Evolutionary conservation across 2,329 filamentous ascomycete genomes (phyloP), one percentile per base, ranked within the genome.

Genomic region (Sarocladium oryzae): DNA sequence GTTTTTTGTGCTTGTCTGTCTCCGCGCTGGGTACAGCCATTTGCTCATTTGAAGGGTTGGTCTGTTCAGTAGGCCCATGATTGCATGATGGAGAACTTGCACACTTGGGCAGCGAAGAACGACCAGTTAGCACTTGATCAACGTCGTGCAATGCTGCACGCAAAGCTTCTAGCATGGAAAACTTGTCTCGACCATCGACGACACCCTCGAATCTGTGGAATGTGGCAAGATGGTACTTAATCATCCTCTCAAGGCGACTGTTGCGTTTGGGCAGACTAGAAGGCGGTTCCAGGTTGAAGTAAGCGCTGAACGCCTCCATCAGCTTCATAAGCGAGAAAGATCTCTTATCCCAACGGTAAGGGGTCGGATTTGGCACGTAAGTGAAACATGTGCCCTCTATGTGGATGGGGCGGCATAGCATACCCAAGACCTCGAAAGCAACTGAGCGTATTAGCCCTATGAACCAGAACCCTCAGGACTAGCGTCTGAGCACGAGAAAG

Each of bases 381-480:
- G 76, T 76, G 54, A 76, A 82, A 52, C 66, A 69, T 46, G 68
- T 78, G 41, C 73, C 63, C 5, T 66, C 65, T 20, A 79, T 73
- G 50, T 79, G 75, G 20, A 80, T 66, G 0, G 70, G 71, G 23
- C 70, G 69, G 40, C 72, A 70, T 1, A 82, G 62, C 78, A 82
- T 82, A n/a, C 77, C 79, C 2, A 80, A 60, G 0, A 82, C 69
- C 57, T 82, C 79, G 49, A 82, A 82, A 0, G 76, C 71, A 1
- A 82, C 78, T 79, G 18, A 11, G 10, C 4, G n/a, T 37, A 53
- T 63, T 48, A 62, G 56, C 37, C 53, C 15, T 7, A 62, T 45
- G 61, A 55, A 5, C 11, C 4, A 18, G 10, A 13, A 11, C n/a
- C 3, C 4, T 38, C 2, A 5, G 4, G 21, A 5, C 41, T 16